These are phyloP conservation scores for Epithele typhae DNA, from an alignment of 768 basidiomycete species.

Conservation along the genomic window DNA sequence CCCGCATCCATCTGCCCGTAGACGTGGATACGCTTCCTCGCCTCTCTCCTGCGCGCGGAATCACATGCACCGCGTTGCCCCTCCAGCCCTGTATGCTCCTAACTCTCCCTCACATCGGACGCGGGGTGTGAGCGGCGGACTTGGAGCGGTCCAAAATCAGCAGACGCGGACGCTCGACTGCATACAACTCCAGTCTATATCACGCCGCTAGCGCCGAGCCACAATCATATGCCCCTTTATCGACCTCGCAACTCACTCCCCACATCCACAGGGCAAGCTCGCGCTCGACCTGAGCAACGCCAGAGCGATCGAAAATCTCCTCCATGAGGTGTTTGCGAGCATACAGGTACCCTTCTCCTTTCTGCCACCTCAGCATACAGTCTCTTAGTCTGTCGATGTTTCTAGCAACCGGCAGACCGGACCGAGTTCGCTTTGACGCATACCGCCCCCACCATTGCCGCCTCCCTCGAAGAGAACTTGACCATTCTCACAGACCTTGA, in stretches of 20 bases:
- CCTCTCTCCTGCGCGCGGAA: not conserved
- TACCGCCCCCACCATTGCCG: conserved; percentile 59
- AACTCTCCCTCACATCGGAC: too few relatives aligned
- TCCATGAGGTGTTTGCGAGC: conserved; percentile 58
- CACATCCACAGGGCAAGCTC: conserved; percentile 47
- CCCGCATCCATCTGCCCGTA: not conserved
- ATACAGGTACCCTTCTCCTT: conserved; percentile 43
- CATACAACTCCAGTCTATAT: too few relatives aligned
- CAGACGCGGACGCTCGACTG: too few relatives aligned
- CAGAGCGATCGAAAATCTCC: conserved; percentile 62
- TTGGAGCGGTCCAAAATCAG: not conserved
- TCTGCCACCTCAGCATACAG: not conserved
- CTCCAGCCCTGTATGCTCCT: not conserved
- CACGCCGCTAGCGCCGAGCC: too few relatives aligned
- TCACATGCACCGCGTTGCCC: conserved; percentile 6
- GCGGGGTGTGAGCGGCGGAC: too few relatives aligned
- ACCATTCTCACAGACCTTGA: conserved; percentile 54
- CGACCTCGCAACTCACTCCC: conserved; percentile 1
- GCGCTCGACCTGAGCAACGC: conserved; percentile 73
- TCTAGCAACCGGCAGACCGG: conserved; percentile 58
- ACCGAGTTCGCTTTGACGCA: conserved; percentile 53
- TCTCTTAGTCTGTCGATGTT: too few relatives aligned
- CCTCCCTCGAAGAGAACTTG: conserved; percentile 58
- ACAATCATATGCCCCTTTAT: conserved; percentile 10
- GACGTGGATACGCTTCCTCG: not conserved